phyloP scores from a whole-genome alignment of 352 stramenopile species.

The Globisporangium takayamanum region DNA sequence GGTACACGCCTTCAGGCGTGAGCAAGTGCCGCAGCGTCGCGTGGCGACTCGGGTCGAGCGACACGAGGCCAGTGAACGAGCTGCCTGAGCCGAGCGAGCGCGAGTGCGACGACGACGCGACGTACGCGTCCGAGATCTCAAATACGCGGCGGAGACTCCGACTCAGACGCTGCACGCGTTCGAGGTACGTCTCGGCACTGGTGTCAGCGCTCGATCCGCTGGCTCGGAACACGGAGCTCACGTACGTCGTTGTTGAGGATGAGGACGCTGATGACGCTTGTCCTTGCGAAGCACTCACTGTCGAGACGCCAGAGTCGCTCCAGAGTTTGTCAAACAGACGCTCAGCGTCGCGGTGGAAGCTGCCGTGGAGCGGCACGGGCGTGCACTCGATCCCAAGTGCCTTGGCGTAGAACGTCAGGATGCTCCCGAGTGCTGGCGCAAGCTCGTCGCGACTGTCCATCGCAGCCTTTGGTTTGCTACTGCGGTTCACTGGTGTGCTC shows the following conservation, averaged over 20 bases:
- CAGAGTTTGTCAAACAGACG: conserved; percentile 81
- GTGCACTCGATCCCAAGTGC: conserved; percentile 65
- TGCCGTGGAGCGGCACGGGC: conserved; percentile 59
- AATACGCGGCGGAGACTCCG: conserved; percentile 68
- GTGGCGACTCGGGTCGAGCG: conserved; percentile 58
- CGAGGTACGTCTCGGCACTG: conserved; percentile 23
- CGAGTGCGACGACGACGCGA: conserved; percentile 65
- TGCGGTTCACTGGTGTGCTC: conserved; percentile 9
- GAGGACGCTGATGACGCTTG: conserved; percentile 8
- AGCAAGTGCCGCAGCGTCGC: conserved; percentile 51
- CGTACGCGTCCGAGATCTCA: conserved; percentile 83
- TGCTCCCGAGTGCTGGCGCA: conserved; percentile 54
- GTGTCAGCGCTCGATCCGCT: conserved; percentile 8
- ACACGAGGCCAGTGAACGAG: conserved; percentile 29
- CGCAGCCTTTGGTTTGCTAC: conserved; percentile 14
- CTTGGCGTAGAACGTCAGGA: conserved; percentile 81
- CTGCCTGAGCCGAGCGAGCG: conserved; percentile 23
- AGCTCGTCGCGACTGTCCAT: conserved; percentile 26
- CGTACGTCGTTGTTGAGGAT: conserved; percentile 17
- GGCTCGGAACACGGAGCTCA: conserved; percentile 29
- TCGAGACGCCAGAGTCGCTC: conserved; percentile 33
- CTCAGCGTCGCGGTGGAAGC: conserved; percentile 77
- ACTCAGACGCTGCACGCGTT: conserved; percentile 65
- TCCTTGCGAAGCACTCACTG: conserved; percentile 14
- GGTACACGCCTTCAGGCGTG: conserved; percentile 46